Conservation (phyloP, 805 yeast genomes). For the Myxozyma sirexii region DNA sequence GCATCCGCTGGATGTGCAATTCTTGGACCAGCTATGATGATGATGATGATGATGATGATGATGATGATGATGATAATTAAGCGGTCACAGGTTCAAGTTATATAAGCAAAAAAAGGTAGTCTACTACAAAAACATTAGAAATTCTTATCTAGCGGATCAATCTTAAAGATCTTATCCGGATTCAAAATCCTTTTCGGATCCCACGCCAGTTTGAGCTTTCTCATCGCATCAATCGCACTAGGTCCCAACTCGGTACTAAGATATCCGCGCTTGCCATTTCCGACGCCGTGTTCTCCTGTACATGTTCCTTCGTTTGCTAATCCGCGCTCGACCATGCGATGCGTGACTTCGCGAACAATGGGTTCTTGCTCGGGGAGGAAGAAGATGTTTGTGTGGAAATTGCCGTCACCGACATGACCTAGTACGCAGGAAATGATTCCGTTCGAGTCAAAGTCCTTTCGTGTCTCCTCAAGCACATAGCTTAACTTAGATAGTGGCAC, state of each 20-base stretch:
- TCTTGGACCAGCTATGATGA: too few species aligned
- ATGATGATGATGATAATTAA: too few species aligned
- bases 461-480: slow-evolving; percentile 60
- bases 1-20: too few species aligned
- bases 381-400: slow-evolving; percentile 77
- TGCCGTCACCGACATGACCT: slow-evolving; percentile 92
- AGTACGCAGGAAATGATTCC: slow-evolving; percentile 67
- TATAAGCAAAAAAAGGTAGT: neutral
- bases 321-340: slow-evolving; percentile 71
- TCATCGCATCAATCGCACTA: slow-evolving; percentile 69
- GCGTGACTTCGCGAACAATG: slow-evolving; percentile 59
- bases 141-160: slow-evolving; percentile 4
- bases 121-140: neutral
- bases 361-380: slow-evolving; percentile 55
- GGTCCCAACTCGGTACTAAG: slow-evolving; percentile 67
- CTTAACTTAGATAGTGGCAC: slow-evolving; percentile 78
- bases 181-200: slow-evolving; percentile 77
- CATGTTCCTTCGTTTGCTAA: slow-evolving; percentile 77
- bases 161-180: slow-evolving; percentile 68
- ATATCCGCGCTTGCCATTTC: slow-evolving; percentile 66
- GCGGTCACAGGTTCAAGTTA: neutral
- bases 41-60: too few species aligned
- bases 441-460: slow-evolving; percentile 58
- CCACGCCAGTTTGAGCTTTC: slow-evolving; percentile 68
- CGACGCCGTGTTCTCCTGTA: slow-evolving; percentile 90